A percentile compares a stretch with the other conserved stretches of the same genome.
These are phyloP conservation scores for Tricholoma sp. DNA, from an alignment of 768 basidiomycete species.

Conservation along the genomic window DNA sequence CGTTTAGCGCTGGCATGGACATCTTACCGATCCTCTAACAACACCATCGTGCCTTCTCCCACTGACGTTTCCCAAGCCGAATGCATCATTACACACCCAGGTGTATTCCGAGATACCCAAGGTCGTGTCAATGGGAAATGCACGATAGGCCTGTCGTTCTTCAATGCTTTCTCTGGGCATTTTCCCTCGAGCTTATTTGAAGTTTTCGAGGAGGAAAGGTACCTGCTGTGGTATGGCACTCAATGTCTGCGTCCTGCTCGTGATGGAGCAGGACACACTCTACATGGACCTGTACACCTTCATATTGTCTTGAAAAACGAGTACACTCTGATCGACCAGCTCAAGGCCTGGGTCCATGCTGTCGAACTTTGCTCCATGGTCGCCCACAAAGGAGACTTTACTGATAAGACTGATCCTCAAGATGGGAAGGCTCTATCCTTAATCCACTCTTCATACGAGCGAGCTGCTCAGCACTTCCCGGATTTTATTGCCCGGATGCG, in stretches of 20 bases:
- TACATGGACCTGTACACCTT: slow-evolving; percentile 22
- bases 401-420: not conserved
- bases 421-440: slow-evolving; percentile 11
- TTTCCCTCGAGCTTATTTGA: slow-evolving; percentile 28
- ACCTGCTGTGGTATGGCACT: slow-evolving; percentile 49
- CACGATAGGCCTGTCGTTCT: slow-evolving; percentile 45
- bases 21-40: slow-evolving; percentile 24
- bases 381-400: slow-evolving; percentile 1
- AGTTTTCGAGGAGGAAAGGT: slow-evolving; percentile 41
- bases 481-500: slow-evolving; percentile 21
- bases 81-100: slow-evolving; percentile 37
- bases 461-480: slow-evolving; percentile 14
- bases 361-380: slow-evolving; percentile 28
- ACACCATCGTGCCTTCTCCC: slow-evolving; percentile 25
- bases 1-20: slow-evolving; percentile 51
- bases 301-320: slow-evolving; percentile 49
- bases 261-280: slow-evolving; percentile 4
- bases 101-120: slow-evolving; percentile 29
- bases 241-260: slow-evolving; percentile 13
- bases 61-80: slow-evolving; percentile 36
- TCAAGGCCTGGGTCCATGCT: slow-evolving; percentile 53
- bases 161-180: slow-evolving; percentile 23
- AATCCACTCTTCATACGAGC: slow-evolving; percentile 15
- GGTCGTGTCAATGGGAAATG: slow-evolving; percentile 37
- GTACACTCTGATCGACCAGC: slow-evolving; percentile 40